Percentiles rank a stretch among this genome's conserved stretches.
These are phyloP conservation scores for Diplodia intermedia DNA, from an alignment of 2,329 filamentous ascomycete genomes.

Conservation along the genomic window DNA sequence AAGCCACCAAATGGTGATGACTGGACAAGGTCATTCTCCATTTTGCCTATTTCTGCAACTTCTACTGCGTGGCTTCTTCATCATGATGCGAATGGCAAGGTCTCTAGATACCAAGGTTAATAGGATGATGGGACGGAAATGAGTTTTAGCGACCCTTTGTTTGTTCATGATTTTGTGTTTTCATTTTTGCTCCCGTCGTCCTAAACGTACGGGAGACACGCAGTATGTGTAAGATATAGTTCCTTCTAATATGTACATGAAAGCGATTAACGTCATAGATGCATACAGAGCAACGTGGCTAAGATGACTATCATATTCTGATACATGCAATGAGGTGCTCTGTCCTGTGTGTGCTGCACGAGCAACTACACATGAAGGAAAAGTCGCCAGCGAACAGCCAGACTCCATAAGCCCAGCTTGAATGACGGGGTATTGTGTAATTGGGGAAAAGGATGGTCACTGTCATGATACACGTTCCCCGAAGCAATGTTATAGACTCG, in stretches of 20 bases:
- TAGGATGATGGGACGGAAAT: slow-evolving; percentile 1
- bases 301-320: no score
- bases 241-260: slow-evolving; percentile 6
- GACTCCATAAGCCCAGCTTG: no score
- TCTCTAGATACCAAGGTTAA: not conserved
- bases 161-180: not conserved
- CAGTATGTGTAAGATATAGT: slow-evolving; percentile 20
- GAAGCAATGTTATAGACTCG: no score
- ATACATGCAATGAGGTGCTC: no score
- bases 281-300: no score
- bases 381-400: no score
- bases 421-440: no score
- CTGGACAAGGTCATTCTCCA: not conserved
- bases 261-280: not conserved
- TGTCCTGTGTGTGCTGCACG: no score
- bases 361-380: no score
- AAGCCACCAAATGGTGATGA: not conserved
- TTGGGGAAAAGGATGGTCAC: no score
- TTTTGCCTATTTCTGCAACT: slow-evolving; percentile 4
- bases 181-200: not conserved
- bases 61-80: not conserved
- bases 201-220: not conserved
- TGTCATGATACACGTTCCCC: no score
- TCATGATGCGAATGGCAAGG: not conserved
- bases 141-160: not conserved